Conservation (phyloP, 2,329 filamentous ascomycete genomes). For the Talaromyces verruculosus region DNA sequence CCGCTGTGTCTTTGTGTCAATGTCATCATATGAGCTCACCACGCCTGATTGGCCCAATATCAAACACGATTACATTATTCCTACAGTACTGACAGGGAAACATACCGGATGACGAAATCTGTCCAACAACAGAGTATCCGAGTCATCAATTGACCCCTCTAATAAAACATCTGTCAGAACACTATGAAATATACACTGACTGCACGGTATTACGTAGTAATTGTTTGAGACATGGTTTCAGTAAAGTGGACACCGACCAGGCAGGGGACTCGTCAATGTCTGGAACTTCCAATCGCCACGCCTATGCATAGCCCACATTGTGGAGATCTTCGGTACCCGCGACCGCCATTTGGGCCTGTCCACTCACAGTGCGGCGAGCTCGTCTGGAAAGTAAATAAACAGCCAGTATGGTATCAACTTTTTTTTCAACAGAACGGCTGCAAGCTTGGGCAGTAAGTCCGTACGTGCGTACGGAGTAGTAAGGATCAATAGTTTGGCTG, state of each 20-base stretch:
- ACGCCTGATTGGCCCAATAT: not conserved
- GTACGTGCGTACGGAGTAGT: not conserved
- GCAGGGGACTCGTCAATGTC: conserved; percentile 9
- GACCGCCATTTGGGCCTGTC: conserved; percentile 26
- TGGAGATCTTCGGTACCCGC: conserved; percentile 23
- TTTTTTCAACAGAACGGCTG: not conserved
- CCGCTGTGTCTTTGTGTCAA: not conserved
- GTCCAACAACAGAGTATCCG: not conserved
- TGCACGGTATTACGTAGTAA: not conserved
- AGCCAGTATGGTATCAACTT: not conserved
- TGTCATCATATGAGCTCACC: not conserved
- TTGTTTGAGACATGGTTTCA: conserved; percentile 22
- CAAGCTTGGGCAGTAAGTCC: not conserved
- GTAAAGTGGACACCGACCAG: conserved; percentile 13
- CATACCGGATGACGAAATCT: conserved; percentile 2
- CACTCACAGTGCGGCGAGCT: not conserved
- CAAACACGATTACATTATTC: not conserved
- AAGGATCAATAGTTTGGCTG: not conserved
- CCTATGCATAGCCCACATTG: conserved; percentile 21
- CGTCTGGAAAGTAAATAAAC: conserved; percentile 4
- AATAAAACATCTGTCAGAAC: not conserved
- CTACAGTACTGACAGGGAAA: not conserved
- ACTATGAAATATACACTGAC: not conserved
- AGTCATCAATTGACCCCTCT: not conserved
- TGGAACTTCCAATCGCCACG: conserved; percentile 18